phyloP scores from a whole-genome alignment of 257 asterid species.

The Nicotiana paniculata region DNA sequence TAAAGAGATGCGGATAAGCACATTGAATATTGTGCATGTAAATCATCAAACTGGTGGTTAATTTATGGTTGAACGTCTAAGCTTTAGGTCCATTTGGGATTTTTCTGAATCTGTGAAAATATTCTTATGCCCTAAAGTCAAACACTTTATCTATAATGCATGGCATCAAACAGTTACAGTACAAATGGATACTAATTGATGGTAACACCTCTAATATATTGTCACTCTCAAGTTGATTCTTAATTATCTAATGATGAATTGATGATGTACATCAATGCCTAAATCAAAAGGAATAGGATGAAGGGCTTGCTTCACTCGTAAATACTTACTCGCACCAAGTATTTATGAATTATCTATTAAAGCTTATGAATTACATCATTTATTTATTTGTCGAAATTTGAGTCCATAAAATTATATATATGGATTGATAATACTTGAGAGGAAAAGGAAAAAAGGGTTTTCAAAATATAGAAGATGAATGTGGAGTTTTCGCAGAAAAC shows the following conservation, averaged over 20 bases:
- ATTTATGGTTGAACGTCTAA: neutral
- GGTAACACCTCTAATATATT: slow-evolving; percentile 10
- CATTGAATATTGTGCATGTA: neutral
- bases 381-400: neutral
- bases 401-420: neutral
- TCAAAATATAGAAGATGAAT: neutral
- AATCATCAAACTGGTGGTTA: neutral
- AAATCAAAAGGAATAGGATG: neutral
- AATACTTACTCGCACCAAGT: too few relatives aligned
- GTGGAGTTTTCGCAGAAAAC: slow-evolving; percentile 9
- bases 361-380: too few relatives aligned
- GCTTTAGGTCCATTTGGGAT: neutral
- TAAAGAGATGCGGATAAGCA: slow-evolving; percentile 5
- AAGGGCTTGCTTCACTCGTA: neutral
- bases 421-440: neutral
- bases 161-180: slow-evolving; percentile 8
- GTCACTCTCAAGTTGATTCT: slow-evolving; percentile 1
- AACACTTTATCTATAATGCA: slow-evolving; percentile 6
- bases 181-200: slow-evolving; percentile 13
- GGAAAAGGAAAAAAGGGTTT: neutral
- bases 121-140: neutral
- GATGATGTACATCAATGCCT: neutral
- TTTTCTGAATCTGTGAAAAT: neutral
- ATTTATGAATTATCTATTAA: too few relatives aligned
- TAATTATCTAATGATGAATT: neutral